Evolutionary conservation across 2,329 filamentous ascomycete genomes (phyloP).

Genomic region (Fusarium chlamydosporum): DNA sequence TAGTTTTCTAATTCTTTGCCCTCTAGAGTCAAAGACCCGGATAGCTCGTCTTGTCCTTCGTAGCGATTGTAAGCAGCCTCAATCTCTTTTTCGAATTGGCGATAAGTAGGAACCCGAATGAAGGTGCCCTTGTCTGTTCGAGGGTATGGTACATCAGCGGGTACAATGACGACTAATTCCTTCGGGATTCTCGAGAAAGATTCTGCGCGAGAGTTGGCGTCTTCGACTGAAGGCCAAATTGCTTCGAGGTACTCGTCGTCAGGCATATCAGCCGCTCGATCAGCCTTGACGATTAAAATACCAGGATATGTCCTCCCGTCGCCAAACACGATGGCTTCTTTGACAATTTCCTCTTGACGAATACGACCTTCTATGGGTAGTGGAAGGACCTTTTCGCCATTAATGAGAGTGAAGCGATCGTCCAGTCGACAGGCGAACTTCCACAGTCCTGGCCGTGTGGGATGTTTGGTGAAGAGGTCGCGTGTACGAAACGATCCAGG

Average conservation of each 20-base stretch:
- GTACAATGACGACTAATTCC: conserved; percentile 67
- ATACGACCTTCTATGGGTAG: conserved; percentile 67
- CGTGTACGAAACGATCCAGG: conserved; percentile 61
- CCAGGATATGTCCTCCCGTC: conserved; percentile 66
- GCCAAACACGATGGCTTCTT: conserved; percentile 71
- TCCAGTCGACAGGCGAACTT: conserved; percentile 63
- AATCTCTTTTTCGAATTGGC: conserved; percentile 60
- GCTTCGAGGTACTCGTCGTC: conserved; percentile 62
- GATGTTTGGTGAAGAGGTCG: conserved; percentile 61
- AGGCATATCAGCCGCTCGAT: conserved; percentile 58
- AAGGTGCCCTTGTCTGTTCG: conserved; percentile 68
- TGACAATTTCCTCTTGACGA: conserved; percentile 65
- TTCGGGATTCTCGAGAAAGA: conserved; percentile 67
- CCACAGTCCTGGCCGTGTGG: conserved; percentile 59
- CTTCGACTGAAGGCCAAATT: conserved; percentile 65
- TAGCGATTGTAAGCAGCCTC: conserved; percentile 56
- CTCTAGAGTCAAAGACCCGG: conserved; percentile 2
- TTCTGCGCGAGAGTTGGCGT: conserved; percentile 64
- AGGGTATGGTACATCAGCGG: conserved; percentile 60
- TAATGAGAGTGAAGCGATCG: conserved; percentile 61
- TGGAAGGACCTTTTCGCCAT: conserved; percentile 65
- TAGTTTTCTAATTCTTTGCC: conserved; percentile 53
- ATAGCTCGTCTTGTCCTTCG: conserved; percentile 26
- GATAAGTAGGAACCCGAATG: conserved; percentile 66
- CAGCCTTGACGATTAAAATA: conserved; percentile 66